phyloP scores from a whole-genome alignment of 305 asterid species.

The Plantago coronopus region DNA sequence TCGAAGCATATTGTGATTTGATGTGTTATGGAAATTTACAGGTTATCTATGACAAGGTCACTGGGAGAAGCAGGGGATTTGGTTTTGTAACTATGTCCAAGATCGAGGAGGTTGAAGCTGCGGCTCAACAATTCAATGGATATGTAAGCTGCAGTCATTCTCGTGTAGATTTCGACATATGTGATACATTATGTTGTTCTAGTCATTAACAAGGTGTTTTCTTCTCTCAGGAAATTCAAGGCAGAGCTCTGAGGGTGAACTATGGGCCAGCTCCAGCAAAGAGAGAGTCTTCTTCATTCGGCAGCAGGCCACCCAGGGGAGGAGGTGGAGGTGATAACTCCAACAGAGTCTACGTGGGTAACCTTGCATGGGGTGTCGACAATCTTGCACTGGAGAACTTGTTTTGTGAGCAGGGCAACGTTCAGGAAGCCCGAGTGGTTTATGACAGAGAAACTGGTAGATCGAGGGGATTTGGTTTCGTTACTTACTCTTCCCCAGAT shows the following conservation, averaged over 20 bases:
- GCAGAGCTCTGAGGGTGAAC: conserved; percentile 71
- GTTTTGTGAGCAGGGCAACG: conserved; percentile 80
- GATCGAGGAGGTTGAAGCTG: conserved; percentile 61
- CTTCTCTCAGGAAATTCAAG: conserved; percentile 59
- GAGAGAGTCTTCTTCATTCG: conserved; percentile 33
- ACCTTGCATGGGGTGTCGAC: conserved; percentile 90
- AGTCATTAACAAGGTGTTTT: conserved; percentile 14
- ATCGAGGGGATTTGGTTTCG: conserved; percentile 92
- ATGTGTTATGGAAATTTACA: conserved; percentile 26
- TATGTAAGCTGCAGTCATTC: conserved; percentile 46
- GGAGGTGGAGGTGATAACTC: conserved; percentile 33
- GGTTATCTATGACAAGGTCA: conserved; percentile 76
- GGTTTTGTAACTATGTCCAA: conserved; percentile 90
- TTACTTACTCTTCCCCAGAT: conserved; percentile 59
- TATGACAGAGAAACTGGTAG: conserved; percentile 81
- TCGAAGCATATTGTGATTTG: background rate
- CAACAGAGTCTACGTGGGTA: conserved; percentile 70
- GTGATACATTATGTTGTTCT: background rate
- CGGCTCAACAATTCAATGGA: conserved; percentile 67
- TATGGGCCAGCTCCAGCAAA: conserved; percentile 55
- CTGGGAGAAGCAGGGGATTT: conserved; percentile 91
- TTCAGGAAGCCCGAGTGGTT: conserved; percentile 79
- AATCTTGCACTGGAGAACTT: conserved; percentile 57
- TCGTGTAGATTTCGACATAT: background rate
- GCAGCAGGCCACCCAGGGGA: conserved; percentile 23